phyloP scores from a whole-genome alignment of 2,329 filamentous ascomycete species.

The Plenodomus tracheiphilus region DNA sequence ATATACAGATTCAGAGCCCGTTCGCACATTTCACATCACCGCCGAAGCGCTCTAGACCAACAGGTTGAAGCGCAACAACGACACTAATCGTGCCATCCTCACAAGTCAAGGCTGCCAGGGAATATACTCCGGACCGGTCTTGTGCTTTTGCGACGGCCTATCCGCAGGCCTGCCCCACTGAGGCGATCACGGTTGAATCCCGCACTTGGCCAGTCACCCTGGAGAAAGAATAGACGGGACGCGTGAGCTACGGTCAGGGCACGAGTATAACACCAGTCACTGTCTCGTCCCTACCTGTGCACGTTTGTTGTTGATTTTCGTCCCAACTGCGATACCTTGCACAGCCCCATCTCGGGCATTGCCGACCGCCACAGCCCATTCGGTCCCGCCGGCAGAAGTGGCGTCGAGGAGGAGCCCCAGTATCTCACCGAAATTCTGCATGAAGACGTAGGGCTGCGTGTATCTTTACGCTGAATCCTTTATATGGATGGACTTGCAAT shows the following conservation, averaged over 20 bases:
- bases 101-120: conserved; percentile 21
- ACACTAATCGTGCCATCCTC: conserved; percentile 13
- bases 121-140: conserved; percentile 23
- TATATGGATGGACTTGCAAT: conserved; percentile 36
- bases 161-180: conserved; percentile 35
- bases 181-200: conserved; percentile 35
- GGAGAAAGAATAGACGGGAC: conserved; percentile 28
- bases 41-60: conserved; percentile 33
- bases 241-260: conserved; percentile 25
- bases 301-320: conserved; percentile 30
- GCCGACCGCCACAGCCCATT: conserved; percentile 35
- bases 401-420: conserved; percentile 24
- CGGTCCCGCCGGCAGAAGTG: conserved; percentile 35
- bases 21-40: conserved; percentile 31
- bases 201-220: conserved; percentile 33
- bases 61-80: conserved; percentile 16
- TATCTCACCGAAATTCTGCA: conserved; percentile 37
- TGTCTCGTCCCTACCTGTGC: conserved; percentile 26
- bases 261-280: conserved; percentile 33
- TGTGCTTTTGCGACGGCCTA: conserved; percentile 27
- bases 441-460: conserved; percentile 25
- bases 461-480: conserved; percentile 30
- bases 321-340: conserved; percentile 27
- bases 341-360: conserved; percentile 37
- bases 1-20: conserved; percentile 37